phyloP scores from a whole-genome alignment of 169 alveolate genomes.

The Perkinsus olseni region DNA sequence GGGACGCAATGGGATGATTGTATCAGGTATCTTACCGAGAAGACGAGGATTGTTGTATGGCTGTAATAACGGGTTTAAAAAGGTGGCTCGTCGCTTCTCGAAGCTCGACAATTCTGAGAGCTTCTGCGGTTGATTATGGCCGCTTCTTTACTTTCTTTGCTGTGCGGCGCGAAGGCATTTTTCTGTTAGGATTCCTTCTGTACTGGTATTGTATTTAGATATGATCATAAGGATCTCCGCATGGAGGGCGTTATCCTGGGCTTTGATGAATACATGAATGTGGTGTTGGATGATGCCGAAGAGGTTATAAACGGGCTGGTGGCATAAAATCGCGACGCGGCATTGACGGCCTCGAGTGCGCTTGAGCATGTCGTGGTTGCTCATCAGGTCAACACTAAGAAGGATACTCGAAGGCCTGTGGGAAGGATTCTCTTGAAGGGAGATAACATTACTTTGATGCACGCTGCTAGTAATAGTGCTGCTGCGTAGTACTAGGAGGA shows the following conservation, averaged over 20 bases:
- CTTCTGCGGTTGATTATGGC: too few relatives aligned
- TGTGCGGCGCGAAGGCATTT: too few relatives aligned
- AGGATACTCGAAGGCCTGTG: slow-evolving; percentile 60
- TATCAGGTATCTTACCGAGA: slow-evolving; percentile 75
- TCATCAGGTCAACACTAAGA: slow-evolving; percentile 54
- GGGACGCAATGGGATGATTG: too few relatives aligned
- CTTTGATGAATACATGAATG: slow-evolving; percentile 91
- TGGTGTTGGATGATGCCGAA: slow-evolving; percentile 86
- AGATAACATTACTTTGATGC: slow-evolving; percentile 82
- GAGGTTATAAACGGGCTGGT: slow-evolving; percentile 39
- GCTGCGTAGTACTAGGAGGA: background rate
- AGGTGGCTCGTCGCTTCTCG: too few relatives aligned
- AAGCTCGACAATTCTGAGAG: too few relatives aligned
- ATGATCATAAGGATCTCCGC: background rate
- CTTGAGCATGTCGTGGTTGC: too few relatives aligned
- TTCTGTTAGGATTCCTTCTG: too few relatives aligned
- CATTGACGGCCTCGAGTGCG: too few relatives aligned
- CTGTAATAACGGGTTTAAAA: slow-evolving; percentile 57
- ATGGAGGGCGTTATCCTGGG: slow-evolving; percentile 57
- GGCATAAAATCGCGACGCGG: too few relatives aligned
- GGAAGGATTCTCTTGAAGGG: slow-evolving; percentile 88
- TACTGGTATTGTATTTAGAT: background rate
- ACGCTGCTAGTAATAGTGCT: slow-evolving; percentile 55
- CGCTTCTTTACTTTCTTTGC: background rate
- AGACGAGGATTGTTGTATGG: slow-evolving; percentile 87